Evolutionary conservation across 2,329 filamentous ascomycete species (phyloP).

Genomic region (Cladophialophora bantiana): DNA sequence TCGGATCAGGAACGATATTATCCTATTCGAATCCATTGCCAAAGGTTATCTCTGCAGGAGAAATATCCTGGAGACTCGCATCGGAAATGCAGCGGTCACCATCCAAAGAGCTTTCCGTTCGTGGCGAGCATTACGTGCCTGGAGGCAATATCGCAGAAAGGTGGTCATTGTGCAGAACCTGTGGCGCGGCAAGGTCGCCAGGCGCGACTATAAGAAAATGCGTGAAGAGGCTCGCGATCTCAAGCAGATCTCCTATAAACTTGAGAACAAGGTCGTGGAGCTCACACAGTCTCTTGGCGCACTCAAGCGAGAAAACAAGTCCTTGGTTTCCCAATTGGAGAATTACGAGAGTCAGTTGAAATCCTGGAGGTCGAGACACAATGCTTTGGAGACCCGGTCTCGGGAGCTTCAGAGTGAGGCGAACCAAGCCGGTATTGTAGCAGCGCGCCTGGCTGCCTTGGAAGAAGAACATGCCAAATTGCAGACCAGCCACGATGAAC

Average conservation of each 20-base stretch:
- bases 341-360: slow-evolving; percentile 96
- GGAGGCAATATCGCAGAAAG: slow-evolving; percentile 89
- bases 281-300: slow-evolving; percentile 91
- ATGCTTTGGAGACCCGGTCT: slow-evolving; percentile 83
- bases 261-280: slow-evolving; percentile 99
- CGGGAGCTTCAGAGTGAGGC: slow-evolving; percentile 96
- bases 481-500: slow-evolving; percentile 88
- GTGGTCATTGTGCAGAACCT: slow-evolving; percentile 88
- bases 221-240: slow-evolving; percentile 96
- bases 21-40: slow-evolving; percentile 85
- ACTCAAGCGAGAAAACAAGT: slow-evolving; percentile 94
- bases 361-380: slow-evolving; percentile 92
- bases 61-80: slow-evolving; percentile 89
- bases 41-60: slow-evolving; percentile 92
- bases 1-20: slow-evolving; percentile 79
- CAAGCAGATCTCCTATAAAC: slow-evolving; percentile 99
- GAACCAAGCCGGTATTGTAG: slow-evolving; percentile 95
- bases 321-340: slow-evolving; percentile 83
- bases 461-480: slow-evolving; percentile 95
- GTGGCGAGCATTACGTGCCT: slow-evolving; percentile 76
- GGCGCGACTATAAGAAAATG: slow-evolving; percentile 84
- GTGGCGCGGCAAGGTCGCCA: slow-evolving; percentile 84
- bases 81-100: slow-evolving; percentile 86
- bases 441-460: slow-evolving; percentile 86
- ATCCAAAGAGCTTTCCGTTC: slow-evolving; percentile 93